A percentile compares a stretch with the other conserved stretches of the same genome.
Evolutionary conservation across 2,329 filamentous ascomycete genomes (phyloP).

Genomic region (Stagonosporopsis chrysanthemi): DNA sequence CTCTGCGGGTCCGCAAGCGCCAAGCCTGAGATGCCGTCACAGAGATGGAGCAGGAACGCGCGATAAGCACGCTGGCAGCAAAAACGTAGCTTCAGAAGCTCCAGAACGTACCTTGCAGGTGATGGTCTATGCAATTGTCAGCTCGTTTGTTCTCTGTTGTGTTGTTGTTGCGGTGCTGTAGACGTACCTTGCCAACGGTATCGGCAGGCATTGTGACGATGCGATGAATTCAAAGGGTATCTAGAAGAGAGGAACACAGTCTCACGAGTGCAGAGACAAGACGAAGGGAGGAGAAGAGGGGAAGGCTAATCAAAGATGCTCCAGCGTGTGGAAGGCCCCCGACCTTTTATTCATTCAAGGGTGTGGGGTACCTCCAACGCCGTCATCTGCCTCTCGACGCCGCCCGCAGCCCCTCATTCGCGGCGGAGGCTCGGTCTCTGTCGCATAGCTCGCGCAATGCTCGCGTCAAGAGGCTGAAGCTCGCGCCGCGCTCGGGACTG

Average conservation of each 20-base stretch:
- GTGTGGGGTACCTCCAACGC: conserved; percentile 29
- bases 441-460: conserved; percentile 28
- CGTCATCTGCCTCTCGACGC: conserved; percentile 39
- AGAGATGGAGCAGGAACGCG: conserved; percentile 16
- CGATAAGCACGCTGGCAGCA: conserved; percentile 57
- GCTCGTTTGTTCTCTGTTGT: conserved; percentile 3
- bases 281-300: conserved; percentile 19
- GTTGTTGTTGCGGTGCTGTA: conserved; percentile 3
- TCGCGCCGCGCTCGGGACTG: conserved; percentile 27
- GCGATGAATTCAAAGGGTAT: conserved; percentile 25
- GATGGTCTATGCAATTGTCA: conserved; percentile 70
- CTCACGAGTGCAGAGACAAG: conserved; percentile 12
- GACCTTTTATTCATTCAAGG: conserved; percentile 29
- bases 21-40: conserved; percentile 20
- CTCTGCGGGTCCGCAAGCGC: conserved; percentile 43
- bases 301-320: conserved; percentile 19
- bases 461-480: conserved; percentile 38
- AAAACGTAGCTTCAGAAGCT: conserved; percentile 64
- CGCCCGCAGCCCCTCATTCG: conserved; percentile 29
- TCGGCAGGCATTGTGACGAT: conserved; percentile 18
- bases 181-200: conserved; percentile 21
- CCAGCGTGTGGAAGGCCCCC: conserved; percentile 30
- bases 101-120: conserved; percentile 71
- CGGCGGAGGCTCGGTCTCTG: conserved; percentile 30
- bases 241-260: conserved; percentile 16